These are phyloP conservation scores for Mycena citricolor DNA, from an alignment of 1,284 basidiomycete genomes.

Conservation along the genomic window DNA sequence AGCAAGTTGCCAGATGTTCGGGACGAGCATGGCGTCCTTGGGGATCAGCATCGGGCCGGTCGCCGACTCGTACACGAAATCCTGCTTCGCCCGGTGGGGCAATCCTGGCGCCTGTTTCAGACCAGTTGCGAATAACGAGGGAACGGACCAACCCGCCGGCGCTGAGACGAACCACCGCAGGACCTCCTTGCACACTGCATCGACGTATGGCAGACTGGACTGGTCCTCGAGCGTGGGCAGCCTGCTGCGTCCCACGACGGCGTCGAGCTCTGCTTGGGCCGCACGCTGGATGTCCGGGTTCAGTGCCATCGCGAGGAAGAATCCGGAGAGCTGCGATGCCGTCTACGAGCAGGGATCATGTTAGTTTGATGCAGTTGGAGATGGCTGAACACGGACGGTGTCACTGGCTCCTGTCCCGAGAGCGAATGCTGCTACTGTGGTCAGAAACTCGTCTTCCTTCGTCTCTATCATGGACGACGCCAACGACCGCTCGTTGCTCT, in stretches of 20 bases:
- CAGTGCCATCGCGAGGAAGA: conserved; percentile 16
- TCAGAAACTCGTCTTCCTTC: conserved; percentile 44
- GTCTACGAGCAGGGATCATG: too few species aligned
- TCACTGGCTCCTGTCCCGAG: too few species aligned
- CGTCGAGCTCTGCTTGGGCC: conserved; percentile 22
- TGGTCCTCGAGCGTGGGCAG: conserved; percentile 18
- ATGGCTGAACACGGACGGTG: too few species aligned
- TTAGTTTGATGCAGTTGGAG: too few species aligned
- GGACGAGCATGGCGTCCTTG: conserved; percentile 24
- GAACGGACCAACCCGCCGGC: too few species aligned
- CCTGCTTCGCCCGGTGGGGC: conserved; percentile 25
- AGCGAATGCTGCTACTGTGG: conserved; percentile 46
- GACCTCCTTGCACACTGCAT: conserved; percentile 19
- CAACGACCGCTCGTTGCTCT: conserved; percentile 51
- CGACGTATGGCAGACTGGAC: conserved; percentile 17
- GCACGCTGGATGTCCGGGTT: conserved; percentile 18
- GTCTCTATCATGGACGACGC: conserved; percentile 49
- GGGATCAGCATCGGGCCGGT: conserved; percentile 24
- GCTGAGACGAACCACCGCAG: background rate
- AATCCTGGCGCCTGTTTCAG: too few species aligned
- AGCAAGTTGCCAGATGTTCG: conserved; percentile 29
- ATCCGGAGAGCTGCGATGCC: too few species aligned
- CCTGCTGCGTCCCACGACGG: conserved; percentile 14
- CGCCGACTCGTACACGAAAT: conserved; percentile 25
- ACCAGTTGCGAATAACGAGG: too few species aligned